Evolutionary conservation across 768 basidiomycete species (phyloP).

Genomic region (Trichaptum fuscoviolaceum): DNA sequence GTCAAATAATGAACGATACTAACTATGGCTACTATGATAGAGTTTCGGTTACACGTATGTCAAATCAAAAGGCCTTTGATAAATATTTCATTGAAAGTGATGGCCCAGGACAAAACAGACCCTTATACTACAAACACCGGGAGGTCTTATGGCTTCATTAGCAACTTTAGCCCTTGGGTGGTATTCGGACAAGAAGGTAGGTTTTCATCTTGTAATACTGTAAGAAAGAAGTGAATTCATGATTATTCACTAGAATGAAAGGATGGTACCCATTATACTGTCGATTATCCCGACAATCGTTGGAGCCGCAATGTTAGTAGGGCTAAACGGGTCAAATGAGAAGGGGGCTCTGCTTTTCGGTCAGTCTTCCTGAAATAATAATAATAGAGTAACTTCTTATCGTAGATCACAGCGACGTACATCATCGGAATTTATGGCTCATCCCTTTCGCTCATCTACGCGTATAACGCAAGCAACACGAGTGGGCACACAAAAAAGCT

Average conservation of each 20-base stretch:
- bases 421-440: conserved; percentile 21
- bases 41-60: neutral
- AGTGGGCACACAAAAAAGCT: conserved; percentile 25
- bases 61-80: neutral
- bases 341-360: conserved; percentile 14
- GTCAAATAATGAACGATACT: conserved; percentile 20
- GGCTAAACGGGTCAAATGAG: conserved; percentile 9
- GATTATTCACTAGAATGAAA: conserved; percentile 6
- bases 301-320: conserved; percentile 15
- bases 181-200: conserved; percentile 19
- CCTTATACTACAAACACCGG: conserved; percentile 21
- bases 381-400: neutral
- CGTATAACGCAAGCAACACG: conserved; percentile 23
- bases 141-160: conserved; percentile 18
- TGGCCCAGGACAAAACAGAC: conserved; percentile 16
- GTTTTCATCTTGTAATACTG: neutral
- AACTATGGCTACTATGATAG: conserved; percentile 17
- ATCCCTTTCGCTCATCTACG: conserved; percentile 21
- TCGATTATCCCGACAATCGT: conserved; percentile 7
- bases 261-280: neutral
- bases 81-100: conserved; percentile 9
- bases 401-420: conserved; percentile 14
- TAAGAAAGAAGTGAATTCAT: neutral
- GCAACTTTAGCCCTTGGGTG: conserved; percentile 20
- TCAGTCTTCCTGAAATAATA: neutral